phyloP scores from a whole-genome alignment of 805 yeast genomes.

The Ogataea trehalophila region DNA sequence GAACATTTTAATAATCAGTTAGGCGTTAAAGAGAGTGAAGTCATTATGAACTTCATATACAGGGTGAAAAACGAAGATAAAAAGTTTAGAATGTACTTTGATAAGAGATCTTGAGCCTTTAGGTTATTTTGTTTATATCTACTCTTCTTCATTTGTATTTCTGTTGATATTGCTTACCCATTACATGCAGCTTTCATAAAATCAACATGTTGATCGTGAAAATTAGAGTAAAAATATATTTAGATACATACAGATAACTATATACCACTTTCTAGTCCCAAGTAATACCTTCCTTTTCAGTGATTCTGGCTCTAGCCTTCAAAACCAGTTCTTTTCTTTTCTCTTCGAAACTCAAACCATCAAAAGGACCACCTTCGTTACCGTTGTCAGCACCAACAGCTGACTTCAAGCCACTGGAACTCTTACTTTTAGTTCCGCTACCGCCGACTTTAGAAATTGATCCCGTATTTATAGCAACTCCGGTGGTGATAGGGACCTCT shows the following conservation, averaged over 20 bases:
- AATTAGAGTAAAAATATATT: background rate
- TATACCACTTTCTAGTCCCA: background rate
- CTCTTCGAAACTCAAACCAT: conserved; percentile 42
- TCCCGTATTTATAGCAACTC: background rate
- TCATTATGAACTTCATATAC: conserved; percentile 83
- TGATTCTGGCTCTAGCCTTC: conserved; percentile 56
- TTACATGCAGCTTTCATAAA: background rate
- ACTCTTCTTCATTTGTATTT: background rate
- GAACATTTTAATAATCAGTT: conserved; percentile 54
- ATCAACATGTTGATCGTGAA: background rate
- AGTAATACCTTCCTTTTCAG: conserved; percentile 16
- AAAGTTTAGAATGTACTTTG: conserved; percentile 36
- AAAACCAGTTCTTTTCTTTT: conserved; percentile 55
- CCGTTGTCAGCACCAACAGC: background rate
- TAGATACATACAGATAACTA: background rate
- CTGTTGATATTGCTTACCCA: background rate
- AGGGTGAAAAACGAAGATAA: conserved; percentile 65
- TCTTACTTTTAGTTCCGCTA: background rate
- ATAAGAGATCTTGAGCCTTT: conserved; percentile 15
- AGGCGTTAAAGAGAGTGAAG: conserved; percentile 74
- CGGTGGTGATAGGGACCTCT: too few species aligned
- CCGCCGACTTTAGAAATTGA: background rate
- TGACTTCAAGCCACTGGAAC: background rate
- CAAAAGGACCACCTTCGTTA: conserved; percentile 23
- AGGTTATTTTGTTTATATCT: background rate